These are phyloP conservation scores for Endoconidiophora laricicola DNA, from an alignment of 2,329 filamentous ascomycete species.

Conservation along the genomic window DNA sequence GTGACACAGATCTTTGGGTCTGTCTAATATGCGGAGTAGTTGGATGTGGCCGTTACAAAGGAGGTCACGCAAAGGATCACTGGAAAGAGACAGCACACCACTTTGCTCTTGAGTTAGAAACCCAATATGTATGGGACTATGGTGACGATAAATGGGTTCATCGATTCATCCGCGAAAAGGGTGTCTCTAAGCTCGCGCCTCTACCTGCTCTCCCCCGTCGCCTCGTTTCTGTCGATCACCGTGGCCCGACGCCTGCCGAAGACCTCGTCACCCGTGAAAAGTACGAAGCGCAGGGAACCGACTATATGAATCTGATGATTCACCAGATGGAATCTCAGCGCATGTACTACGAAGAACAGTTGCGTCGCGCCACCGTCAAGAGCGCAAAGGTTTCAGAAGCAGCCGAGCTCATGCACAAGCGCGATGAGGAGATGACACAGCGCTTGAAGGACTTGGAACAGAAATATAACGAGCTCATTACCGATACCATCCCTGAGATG, in stretches of 20 bases:
- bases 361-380: constrained; percentile 80
- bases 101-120: constrained; percentile 82
- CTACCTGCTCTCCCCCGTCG: constrained; percentile 37
- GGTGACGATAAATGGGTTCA: constrained; percentile 92
- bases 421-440: background rate
- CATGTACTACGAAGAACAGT: constrained; percentile 82
- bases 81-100: constrained; percentile 81
- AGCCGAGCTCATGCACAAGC: constrained; percentile 30
- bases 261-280: constrained; percentile 57
- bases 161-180: constrained; percentile 82
- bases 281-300: constrained; percentile 64
- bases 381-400: constrained; percentile 54
- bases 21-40: constrained; percentile 87
- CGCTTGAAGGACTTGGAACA: constrained; percentile 12
- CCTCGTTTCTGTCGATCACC: background rate
- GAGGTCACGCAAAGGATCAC: constrained; percentile 82
- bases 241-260: constrained; percentile 19
- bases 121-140: constrained; percentile 97
- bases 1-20: constrained; percentile 75
- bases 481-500: constrained; percentile 13
- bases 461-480: background rate
- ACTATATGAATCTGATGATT: constrained; percentile 87
- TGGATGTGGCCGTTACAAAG: constrained; percentile 87
- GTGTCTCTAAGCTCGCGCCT: constrained; percentile 82
- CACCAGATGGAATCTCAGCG: constrained; percentile 87